Conservation (phyloP, 2,329 filamentous ascomycete species). For the Magnaporthales sp. region DNA sequence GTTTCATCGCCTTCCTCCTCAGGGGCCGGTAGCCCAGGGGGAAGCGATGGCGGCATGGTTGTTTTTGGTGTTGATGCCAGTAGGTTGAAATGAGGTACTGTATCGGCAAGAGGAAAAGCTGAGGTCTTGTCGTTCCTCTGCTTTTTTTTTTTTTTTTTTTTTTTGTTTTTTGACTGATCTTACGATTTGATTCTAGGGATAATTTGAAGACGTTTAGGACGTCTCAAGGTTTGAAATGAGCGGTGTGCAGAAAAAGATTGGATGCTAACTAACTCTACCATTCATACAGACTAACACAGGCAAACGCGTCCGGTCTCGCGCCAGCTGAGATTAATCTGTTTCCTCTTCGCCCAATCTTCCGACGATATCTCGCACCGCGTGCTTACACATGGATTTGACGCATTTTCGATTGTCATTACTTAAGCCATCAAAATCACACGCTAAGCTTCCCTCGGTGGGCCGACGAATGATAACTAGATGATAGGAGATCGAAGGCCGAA, state of each 20-base stretch:
- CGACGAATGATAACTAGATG: neutral
- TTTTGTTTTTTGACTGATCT: too few relatives aligned
- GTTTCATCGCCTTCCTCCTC: neutral
- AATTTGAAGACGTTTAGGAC: too few relatives aligned
- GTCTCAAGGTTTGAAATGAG: too few relatives aligned
- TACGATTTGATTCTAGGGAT: too few relatives aligned
- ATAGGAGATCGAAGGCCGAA: neutral
- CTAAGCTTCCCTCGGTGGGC: neutral
- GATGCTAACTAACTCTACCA: neutral
- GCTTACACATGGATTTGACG: neutral
- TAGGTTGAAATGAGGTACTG: neutral
- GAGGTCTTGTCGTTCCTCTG: neutral
- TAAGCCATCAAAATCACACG: neutral
- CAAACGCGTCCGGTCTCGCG: neutral
- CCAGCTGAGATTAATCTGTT: neutral
- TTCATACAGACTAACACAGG: too few relatives aligned
- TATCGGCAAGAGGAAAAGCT: neutral
- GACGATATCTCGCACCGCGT: neutral
- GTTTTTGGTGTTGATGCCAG: neutral
- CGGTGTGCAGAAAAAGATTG: neutral
- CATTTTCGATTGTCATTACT: neutral
- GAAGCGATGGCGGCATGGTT: neutral
- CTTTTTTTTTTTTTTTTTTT: too few relatives aligned
- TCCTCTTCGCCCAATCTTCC: neutral
- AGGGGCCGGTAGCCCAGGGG: neutral